A percentile compares a stretch with the other conserved stretches of the same genome.
phyloP scores from a whole-genome alignment of 306 rosid species.

The Malus orientalis region DNA sequence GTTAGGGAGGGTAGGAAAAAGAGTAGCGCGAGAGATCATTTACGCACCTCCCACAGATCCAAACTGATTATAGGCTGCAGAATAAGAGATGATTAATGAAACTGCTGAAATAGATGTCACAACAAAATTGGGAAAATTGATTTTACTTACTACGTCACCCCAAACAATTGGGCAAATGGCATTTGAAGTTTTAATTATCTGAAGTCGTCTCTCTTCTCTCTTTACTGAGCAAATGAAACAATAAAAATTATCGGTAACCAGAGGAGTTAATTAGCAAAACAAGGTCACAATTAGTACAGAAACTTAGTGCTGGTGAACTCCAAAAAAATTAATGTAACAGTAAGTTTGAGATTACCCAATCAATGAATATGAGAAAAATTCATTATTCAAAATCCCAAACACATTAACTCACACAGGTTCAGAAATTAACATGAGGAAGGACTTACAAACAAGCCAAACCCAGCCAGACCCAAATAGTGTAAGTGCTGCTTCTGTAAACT shows the following conservation, averaged over 20 bases:
- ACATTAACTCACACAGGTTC: neutral
- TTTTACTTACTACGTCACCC: slow-evolving; percentile 73
- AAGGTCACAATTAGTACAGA: neutral
- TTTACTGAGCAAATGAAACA: slow-evolving; percentile 48
- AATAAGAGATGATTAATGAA: slow-evolving; percentile 26
- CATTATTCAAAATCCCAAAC: slow-evolving; percentile 5
- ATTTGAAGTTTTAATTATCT: slow-evolving; percentile 60
- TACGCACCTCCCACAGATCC: slow-evolving; percentile 93
- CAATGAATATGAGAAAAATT: neutral
- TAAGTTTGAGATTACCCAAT: neutral
- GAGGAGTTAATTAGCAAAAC: neutral
- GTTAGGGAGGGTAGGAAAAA: neutral
- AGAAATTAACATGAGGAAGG: slow-evolving; percentile 1
- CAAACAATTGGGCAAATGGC: slow-evolving; percentile 76
- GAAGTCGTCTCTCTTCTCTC: slow-evolving; percentile 69
- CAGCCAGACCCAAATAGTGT: slow-evolving; percentile 92
- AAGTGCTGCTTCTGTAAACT: slow-evolving; percentile 57
- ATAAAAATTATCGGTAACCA: neutral
- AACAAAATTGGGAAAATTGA: slow-evolving; percentile 1
- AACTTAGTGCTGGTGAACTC: neutral
- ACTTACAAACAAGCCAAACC: slow-evolving; percentile 99
- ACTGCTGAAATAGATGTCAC: slow-evolving; percentile 7
- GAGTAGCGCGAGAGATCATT: slow-evolving; percentile 18
- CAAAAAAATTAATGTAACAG: too few species aligned
- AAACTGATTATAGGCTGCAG: slow-evolving; percentile 84